Conservation (phyloP, 2,329 filamentous ascomycete species). For the Hypoxylon sp. region DNA sequence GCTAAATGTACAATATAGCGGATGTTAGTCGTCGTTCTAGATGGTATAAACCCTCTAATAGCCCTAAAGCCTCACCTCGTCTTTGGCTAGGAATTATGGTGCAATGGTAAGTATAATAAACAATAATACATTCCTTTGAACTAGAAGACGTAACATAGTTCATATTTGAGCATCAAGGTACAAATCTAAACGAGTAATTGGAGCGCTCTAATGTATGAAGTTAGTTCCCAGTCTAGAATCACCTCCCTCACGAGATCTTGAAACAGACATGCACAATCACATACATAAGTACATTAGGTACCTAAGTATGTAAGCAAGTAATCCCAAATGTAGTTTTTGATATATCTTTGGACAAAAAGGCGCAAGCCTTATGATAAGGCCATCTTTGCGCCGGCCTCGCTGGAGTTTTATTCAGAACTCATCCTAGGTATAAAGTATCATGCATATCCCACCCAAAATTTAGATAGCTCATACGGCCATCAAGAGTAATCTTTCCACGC, state of each 20-base stretch:
- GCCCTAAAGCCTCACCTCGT: too few relatives aligned
- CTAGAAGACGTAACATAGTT: neutral
- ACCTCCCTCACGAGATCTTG: neutral
- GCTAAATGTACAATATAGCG: neutral
- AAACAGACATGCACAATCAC: neutral
- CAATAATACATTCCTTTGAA: too few relatives aligned
- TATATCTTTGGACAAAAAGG: neutral
- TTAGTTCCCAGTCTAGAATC: neutral
- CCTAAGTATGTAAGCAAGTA: neutral
- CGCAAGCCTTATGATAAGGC: neutral
- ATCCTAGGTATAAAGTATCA: conserved; percentile 3
- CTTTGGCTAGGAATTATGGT: too few relatives aligned
- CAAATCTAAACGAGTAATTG: too few relatives aligned
- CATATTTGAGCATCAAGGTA: neutral
- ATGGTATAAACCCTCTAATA: too few relatives aligned
- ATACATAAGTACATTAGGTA: too few relatives aligned
- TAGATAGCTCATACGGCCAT: neutral
- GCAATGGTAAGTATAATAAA: too few relatives aligned
- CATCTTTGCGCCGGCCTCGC: neutral
- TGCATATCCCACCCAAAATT: neutral
- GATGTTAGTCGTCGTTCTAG: too few relatives aligned
- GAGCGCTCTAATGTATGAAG: too few relatives aligned
- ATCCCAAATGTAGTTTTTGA: neutral
- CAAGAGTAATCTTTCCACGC: neutral
- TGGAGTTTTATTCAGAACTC: neutral